Percentiles rank a stretch among this genome's conserved stretches.
Conservation (phyloP, 176 grass and related monocot genomes). For the Alloteropsis semialata region DNA sequence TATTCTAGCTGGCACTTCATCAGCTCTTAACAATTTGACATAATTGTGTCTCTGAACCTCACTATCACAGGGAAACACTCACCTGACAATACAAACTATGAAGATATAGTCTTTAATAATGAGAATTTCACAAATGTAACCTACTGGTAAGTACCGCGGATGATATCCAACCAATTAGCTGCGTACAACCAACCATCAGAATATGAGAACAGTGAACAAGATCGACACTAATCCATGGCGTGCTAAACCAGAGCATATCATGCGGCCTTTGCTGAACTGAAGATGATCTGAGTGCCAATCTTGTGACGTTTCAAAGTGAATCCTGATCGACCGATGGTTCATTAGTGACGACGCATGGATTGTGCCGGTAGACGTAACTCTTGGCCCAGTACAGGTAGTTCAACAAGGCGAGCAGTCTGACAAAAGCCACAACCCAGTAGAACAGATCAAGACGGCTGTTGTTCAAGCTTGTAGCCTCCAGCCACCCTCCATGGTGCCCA, state of each 20-base stretch:
- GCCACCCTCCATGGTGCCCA: no score
- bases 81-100: not conserved
- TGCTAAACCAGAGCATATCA: no score
- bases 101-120: not conserved
- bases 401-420: conserved; percentile 42
- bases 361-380: conserved; percentile 47
- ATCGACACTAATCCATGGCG: no score
- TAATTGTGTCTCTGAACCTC: not conserved
- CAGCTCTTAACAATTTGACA: not conserved
- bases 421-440: conserved; percentile 42
- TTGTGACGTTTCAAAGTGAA: not conserved
- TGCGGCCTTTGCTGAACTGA: not conserved
- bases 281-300: not conserved
- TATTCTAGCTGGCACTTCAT: not conserved
- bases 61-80: not conserved
- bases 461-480: conserved; percentile 62
- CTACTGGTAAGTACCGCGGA: not conserved
- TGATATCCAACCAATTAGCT: not conserved
- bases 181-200: not conserved
- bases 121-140: not conserved
- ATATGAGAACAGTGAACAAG: no score
- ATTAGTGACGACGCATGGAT: not conserved
- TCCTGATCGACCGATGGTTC: not conserved
- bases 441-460: conserved; percentile 63
- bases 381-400: conserved; percentile 63